These are phyloP conservation scores for Crithidia acanthocephali DNA, from an alignment of 208 protist genomes.

Conservation along the genomic window DNA sequence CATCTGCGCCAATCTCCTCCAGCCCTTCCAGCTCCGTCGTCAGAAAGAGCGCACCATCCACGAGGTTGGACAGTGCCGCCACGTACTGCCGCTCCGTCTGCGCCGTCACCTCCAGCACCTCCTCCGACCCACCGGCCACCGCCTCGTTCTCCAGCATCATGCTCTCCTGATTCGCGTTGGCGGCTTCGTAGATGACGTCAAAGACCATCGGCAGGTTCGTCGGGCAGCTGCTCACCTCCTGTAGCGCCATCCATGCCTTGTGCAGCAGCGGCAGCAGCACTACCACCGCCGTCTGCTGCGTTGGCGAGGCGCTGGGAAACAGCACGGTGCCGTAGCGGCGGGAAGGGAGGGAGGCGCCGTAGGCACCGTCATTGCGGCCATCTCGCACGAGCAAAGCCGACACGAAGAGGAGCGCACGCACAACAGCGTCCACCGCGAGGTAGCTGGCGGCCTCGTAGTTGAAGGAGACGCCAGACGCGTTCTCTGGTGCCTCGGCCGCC, in stretches of 20 bases:
- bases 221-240: slow-evolving; percentile 43
- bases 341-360: slow-evolving; percentile 35
- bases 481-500: slow-evolving; percentile 60
- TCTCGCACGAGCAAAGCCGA: slow-evolving; percentile 55
- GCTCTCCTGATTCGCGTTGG: slow-evolving; percentile 47
- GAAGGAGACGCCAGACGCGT: slow-evolving; percentile 50
- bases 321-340: slow-evolving; percentile 38
- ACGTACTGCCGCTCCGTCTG: slow-evolving; percentile 48
- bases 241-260: slow-evolving; percentile 78
- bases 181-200: slow-evolving; percentile 56
- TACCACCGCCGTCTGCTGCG: slow-evolving; percentile 61
- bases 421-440: slow-evolving; percentile 54
- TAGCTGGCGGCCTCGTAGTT: slow-evolving; percentile 64
- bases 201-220: slow-evolving; percentile 76
- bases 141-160: slow-evolving; percentile 28
- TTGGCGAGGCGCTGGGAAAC: slow-evolving; percentile 42
- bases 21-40: slow-evolving; percentile 66
- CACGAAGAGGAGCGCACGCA: slow-evolving; percentile 40
- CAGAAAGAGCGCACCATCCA: slow-evolving; percentile 57
- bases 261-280: slow-evolving; percentile 72
- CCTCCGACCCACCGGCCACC: slow-evolving; percentile 24
- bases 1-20: slow-evolving; percentile 33
- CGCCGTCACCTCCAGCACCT: slow-evolving; percentile 38
- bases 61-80: slow-evolving; percentile 36
- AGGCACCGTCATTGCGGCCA: slow-evolving; percentile 44